Evolutionary conservation across 768 basidiomycete genomes (phyloP), one percentile per base, ranked within the genome.

Genomic region (Kwoniella mangroviensis): DNA sequence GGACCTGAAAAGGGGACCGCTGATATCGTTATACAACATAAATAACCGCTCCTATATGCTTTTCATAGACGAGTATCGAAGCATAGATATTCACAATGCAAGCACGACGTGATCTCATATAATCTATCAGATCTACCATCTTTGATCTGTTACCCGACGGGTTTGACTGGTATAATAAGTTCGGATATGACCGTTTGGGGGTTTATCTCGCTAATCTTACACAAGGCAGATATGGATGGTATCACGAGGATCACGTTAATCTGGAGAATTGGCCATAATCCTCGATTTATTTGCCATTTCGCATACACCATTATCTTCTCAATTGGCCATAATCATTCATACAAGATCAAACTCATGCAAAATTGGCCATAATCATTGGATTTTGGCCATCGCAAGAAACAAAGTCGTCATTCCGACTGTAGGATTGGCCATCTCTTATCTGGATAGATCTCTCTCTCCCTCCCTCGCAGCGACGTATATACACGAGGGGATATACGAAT

Each of bases 301-400:
- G n/a, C 34, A 34, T 34, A 34, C 34, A 34, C 34, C 34, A 34
- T 34, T 34, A 34, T 22, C 60, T 11, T 42, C 13, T 51, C 11
- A 9, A 42, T 65, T 65, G n/a, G 53, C 64, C 52, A 65, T 56
- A 56, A 40, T 56, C 6, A 34, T 34, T 34, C 34, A 34, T 34
- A 34, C 1, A 34, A 5, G 4, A 34, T 34, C 34, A 7, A 7
- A 34, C 34, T 34, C 13, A 22, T 43, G 26, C 42, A 43, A 63
- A 24, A 63, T 49, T 63, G 61, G 61, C 40, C 61, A 51, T 63
- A 63, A 63, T 54, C 45, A 15, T 49, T 19, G 45, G 19, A 49
- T 49, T 28, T 57, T 26, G 26, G 56, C 26, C 56, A 34, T 57
- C 26, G 12, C 26, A 10, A 24, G 24, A 9, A 15, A 10, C 12